Base-by-base conservation (phyloP, 495 filamentous ascomycete genomes). In the Amniculicola lignicola region DNA sequence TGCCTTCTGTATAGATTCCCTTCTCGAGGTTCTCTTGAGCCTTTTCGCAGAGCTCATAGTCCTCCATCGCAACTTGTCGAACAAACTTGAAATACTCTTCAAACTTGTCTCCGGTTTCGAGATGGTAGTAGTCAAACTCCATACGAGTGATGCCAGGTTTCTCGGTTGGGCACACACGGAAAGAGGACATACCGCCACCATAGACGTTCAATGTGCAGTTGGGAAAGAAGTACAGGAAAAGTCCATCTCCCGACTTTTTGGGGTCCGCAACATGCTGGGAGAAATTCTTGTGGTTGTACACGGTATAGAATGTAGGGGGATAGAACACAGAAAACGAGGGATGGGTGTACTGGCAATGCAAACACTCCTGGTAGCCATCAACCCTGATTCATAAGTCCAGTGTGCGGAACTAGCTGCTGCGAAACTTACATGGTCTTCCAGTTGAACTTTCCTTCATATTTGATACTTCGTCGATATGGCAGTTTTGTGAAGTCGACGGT, bases 71-170 rank as follows among this genome's bases (percentile, higher is more conserved):
- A 1, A 83, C 80, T 62, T 82, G 80, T 4, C 80, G 71, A 16
- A 82, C 78, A 54, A 83, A 83, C 25, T 76, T 77, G 59, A 72
- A 83, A 58, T 83, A 81, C 14, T 79, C 75, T 51, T 82, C 78
- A 44, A 83, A 83, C 51, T 78, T 75, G 18, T 80, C 75, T 0
- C 78, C 80, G 0, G 69, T 69, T 3, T 74, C 75, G 12, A 70
- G 54, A 48, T 82, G 77, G 58, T 80, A 83, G 52, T 83, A 83
- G 59, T 83, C 80, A 51, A 83, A 83, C 55, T 83, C 80, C 80
- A 83, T 83, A 19, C 79, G 70, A 1, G 75, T 77, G 19, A 80
- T 68, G 2, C 74, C 71, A 2, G 80, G 80, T 29, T 78, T 70
- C 1, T 72, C 67, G 0, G 75, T 78, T 0, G 80, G 80, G 57